Conservation (phyloP, 345 rosid genomes). For the Sonneratia alba region DNA sequence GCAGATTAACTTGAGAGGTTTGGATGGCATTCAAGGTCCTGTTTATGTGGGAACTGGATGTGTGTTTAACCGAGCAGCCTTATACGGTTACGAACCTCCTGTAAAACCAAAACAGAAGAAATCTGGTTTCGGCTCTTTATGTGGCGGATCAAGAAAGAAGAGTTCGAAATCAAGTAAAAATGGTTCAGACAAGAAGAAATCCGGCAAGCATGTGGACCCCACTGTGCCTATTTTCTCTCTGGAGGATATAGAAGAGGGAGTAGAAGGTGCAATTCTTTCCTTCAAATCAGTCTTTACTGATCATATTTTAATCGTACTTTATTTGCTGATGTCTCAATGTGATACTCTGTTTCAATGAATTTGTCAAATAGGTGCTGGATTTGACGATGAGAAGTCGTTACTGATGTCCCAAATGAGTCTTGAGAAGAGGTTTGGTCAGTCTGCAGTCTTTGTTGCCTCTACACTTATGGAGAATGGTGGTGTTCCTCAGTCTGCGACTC, state of each 20-base stretch:
- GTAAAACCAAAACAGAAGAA: conserved; percentile 56
- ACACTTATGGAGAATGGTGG: conserved; percentile 93
- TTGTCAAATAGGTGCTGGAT: conserved; percentile 56
- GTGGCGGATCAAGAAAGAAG: conserved; percentile 87
- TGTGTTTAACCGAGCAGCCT: conserved; percentile 71
- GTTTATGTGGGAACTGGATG: conserved; percentile 98
- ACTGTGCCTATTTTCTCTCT: conserved; percentile 83
- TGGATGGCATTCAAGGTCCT: conserved; percentile 97
- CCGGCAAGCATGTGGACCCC: conserved; percentile 76
- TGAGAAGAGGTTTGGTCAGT: conserved; percentile 85
- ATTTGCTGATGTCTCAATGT: neutral
- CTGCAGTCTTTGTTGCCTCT: conserved; percentile 84
- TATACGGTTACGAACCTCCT: conserved; percentile 55
- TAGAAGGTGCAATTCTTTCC: conserved; percentile 50
- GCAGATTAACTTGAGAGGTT: conserved; percentile 87
- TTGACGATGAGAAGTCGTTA: conserved; percentile 87
- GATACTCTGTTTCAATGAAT: neutral
- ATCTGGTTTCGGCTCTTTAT: conserved; percentile 60
- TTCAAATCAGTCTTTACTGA: neutral
- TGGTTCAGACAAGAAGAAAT: conserved; percentile 77
- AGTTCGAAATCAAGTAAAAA: conserved; percentile 61
- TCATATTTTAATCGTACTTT: neutral
- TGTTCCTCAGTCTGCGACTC: conserved; percentile 73
- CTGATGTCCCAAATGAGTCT: conserved; percentile 91
- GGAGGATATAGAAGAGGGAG: conserved; percentile 96